These are phyloP conservation scores for Candida lessepsii DNA, from an alignment of 805 yeast genomes.

Conservation along the genomic window DNA sequence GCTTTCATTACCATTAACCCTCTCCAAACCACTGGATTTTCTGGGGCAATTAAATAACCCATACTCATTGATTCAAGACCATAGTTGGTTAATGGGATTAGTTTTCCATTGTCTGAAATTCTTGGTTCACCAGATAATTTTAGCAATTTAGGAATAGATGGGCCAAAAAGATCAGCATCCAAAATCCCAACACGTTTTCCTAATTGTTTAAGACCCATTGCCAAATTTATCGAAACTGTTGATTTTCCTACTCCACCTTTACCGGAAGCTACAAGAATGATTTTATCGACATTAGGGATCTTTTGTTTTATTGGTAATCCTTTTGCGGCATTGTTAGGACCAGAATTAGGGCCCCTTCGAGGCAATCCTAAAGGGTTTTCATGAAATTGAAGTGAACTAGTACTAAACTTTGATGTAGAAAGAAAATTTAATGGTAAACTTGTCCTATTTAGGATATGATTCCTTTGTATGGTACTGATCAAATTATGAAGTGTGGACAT, in stretches of 20 bases:
- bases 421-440: too few species aligned
- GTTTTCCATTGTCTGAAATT: slow-evolving; percentile 47
- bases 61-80: slow-evolving; percentile 86
- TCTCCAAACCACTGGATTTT: slow-evolving; percentile 78
- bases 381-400: slow-evolving; percentile 16
- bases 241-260: slow-evolving; percentile 85
- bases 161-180: slow-evolving; percentile 85
- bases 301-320: slow-evolving; percentile 55
- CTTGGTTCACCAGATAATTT: slow-evolving; percentile 71
- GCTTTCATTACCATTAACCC: slow-evolving; percentile 89
- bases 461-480: not conserved
- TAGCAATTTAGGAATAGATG: slow-evolving; percentile 73
- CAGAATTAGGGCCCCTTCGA: slow-evolving; percentile 20
- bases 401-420: too few species aligned
- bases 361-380: slow-evolving; percentile 46
- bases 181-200: slow-evolving; percentile 65
- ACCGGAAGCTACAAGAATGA: slow-evolving; percentile 69
- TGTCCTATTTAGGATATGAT: too few species aligned
- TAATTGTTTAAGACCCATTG: slow-evolving; percentile 53
- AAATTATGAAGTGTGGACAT: not conserved
- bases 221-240: slow-evolving; percentile 68
- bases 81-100: slow-evolving; percentile 67
- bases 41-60: slow-evolving; percentile 73
- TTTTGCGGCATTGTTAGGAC: slow-evolving; percentile 30
- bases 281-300: slow-evolving; percentile 60